Base-by-base conservation (phyloP, 345 rosid genomes). In the Theobroma cacao region DNA sequence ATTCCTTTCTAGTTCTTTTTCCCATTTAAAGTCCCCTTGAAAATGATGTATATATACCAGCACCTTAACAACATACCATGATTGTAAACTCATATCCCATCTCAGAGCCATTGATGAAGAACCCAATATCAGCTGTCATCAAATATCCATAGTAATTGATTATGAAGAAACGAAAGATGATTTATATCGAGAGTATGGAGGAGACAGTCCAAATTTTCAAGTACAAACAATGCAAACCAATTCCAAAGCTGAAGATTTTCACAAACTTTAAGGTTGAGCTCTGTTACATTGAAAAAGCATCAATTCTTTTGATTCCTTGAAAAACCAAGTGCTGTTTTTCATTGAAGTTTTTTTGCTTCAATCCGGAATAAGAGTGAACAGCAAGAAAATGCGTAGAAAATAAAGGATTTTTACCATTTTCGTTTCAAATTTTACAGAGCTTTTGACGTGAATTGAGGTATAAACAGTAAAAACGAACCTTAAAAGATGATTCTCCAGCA, bases 1-100 rank as follows among this genome's bases (percentile, higher is more conserved):
- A 20, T 6, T 17, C 8, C 2, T 65, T 18, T 20, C 20, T n/a
- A 1, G 11, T 3, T 1, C 9, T 36, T 18, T 6, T n/a, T 15
- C 36, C 22, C 34, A 1, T 38, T 40, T 9, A 34, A 65, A 65
- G 22, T n/a, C 43, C 45, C 43, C 34, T 34, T 34, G 45, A 9
- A 34, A 63, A 18, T 18, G 26, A 33, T 7, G 26, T 63, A 63
- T 34, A 33, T 33, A 34, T 2, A 56, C 1, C 22, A 55, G 10
- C n/a, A 30, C 52, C 28, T 69, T 28, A 38, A 15, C 15, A 33
- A 47, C 79, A 62, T 86, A 95, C 97, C 84, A 86, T 48, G 64
- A 92, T 64, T 14, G 86, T 85, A 87, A 92, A 96, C 28, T 91
- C 89, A 78, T 92, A 94, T 38, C 99, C 97, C 98, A 96, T 96